Percentiles rank a stretch among this genome's conserved stretches.
Evolutionary conservation across 768 basidiomycete species (phyloP).

Genomic region (Gloeostereum incarnatum): DNA sequence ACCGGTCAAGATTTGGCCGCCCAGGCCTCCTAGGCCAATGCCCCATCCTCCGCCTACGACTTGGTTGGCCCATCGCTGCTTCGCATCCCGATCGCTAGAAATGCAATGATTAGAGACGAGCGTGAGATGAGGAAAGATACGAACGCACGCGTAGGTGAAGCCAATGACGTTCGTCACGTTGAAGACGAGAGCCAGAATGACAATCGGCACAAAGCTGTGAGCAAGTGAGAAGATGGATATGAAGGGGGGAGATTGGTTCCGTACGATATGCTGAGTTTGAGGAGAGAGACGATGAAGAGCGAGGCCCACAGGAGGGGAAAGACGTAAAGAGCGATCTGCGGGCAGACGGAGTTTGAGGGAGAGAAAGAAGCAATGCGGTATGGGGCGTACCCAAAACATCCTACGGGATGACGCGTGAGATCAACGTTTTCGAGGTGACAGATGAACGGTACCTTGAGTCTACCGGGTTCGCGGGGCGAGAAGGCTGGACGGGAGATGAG

Average conservation of each 20-base stretch:
- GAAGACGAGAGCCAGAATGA: slow-evolving; percentile 89
- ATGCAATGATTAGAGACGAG: slow-evolving; percentile 1
- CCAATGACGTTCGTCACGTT: slow-evolving; percentile 94
- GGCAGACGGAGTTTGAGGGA: slow-evolving; percentile 8
- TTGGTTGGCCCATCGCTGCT: slow-evolving; percentile 80
- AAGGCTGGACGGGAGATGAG: slow-evolving; percentile 43
- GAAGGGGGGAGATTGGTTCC: slow-evolving; percentile 18
- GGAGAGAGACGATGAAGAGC: slow-evolving; percentile 78
- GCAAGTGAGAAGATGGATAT: slow-evolving; percentile 6
- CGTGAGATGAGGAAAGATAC: background rate
- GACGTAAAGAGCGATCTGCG: slow-evolving; percentile 76
- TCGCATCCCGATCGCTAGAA: slow-evolving; percentile 81
- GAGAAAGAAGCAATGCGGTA: slow-evolving; percentile 1
- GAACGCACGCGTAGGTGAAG: slow-evolving; percentile 85
- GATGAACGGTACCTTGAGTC: slow-evolving; percentile 59
- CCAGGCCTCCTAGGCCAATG: slow-evolving; percentile 70
- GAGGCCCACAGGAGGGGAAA: slow-evolving; percentile 87
- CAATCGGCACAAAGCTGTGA: slow-evolving; percentile 86
- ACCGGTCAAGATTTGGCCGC: slow-evolving; percentile 76
- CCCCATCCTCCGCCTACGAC: slow-evolving; percentile 65
- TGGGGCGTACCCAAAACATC: slow-evolving; percentile 79
- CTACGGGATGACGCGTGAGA: slow-evolving; percentile 26
- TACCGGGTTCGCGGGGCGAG: slow-evolving; percentile 78
- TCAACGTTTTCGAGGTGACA: slow-evolving; percentile 8
- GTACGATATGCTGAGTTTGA: slow-evolving; percentile 84